phyloP scores from a whole-genome alignment of 2,329 filamentous ascomycete genomes.

The Neopestalotiopsis sp. region DNA sequence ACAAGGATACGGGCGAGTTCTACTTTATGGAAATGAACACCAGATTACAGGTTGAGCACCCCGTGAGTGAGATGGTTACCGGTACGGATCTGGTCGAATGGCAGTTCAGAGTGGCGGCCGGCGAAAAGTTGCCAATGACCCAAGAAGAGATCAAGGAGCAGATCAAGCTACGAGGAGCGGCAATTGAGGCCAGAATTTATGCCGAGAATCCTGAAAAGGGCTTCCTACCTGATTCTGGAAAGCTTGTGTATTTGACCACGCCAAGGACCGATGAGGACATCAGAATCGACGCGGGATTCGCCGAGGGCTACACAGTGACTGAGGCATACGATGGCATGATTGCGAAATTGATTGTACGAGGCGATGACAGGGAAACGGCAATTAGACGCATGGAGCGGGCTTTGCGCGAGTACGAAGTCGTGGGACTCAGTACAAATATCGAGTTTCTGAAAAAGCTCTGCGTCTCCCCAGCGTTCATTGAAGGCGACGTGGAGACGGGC shows the following conservation, averaged over 20 bases:
- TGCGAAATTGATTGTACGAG: slow-evolving; percentile 92
- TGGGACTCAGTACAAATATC: slow-evolving; percentile 92
- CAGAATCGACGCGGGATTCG: slow-evolving; percentile 91
- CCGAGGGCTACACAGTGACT: slow-evolving; percentile 88
- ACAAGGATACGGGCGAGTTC: slow-evolving; percentile 80
- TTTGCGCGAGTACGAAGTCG: slow-evolving; percentile 88
- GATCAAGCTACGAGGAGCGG: slow-evolving; percentile 79
- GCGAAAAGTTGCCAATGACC: slow-evolving; percentile 60
- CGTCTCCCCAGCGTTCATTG: slow-evolving; percentile 79
- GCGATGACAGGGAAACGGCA: slow-evolving; percentile 76
- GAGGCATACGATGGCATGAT: slow-evolving; percentile 99
- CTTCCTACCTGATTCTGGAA: slow-evolving; percentile 93
- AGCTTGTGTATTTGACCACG: slow-evolving; percentile 80
- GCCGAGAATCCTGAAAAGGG: slow-evolving; percentile 91
- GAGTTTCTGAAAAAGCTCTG: slow-evolving; percentile 94
- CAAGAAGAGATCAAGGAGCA: slow-evolving; percentile 71
- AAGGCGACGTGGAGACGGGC: slow-evolving; percentile 90
- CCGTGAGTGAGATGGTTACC: slow-evolving; percentile 78
- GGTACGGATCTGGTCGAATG: slow-evolving; percentile 84
- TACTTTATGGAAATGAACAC: slow-evolving; percentile 88
- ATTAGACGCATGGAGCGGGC: slow-evolving; percentile 83
- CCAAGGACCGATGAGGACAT: slow-evolving; percentile 73
- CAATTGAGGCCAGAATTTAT: slow-evolving; percentile 95
- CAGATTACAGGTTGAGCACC: slow-evolving; percentile 93
- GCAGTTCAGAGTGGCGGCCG: slow-evolving; percentile 81